Percentiles rank a stretch among this genome's conserved stretches.
These are phyloP conservation scores for Botrytis aclada DNA, from an alignment of 2,329 filamentous ascomycete species.

Conservation along the genomic window DNA sequence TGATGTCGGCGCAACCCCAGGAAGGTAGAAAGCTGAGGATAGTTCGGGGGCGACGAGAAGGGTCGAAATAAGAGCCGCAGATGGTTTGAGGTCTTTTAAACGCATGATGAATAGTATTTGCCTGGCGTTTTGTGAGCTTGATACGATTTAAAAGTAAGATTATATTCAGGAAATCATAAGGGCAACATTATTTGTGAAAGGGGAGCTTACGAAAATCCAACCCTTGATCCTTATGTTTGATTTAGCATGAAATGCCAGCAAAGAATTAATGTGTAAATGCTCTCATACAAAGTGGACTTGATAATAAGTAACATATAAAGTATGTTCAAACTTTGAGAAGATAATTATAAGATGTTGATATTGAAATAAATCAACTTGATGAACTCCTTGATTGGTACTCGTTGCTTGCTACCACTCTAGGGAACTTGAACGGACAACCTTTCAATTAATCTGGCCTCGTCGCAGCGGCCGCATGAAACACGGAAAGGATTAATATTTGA, in stretches of 20 bases:
- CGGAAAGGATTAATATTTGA: conserved; percentile 21
- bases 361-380: conserved; percentile 6
- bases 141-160: background rate
- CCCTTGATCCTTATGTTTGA: background rate
- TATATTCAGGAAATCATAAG: background rate
- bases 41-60: conserved; percentile 51
- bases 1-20: conserved; percentile 89
- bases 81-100: conserved; percentile 34
- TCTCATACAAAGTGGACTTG: background rate
- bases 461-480: conserved; percentile 7
- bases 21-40: conserved; percentile 83
- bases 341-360: background rate
- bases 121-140: background rate
- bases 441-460: conserved; percentile 12
- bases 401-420: background rate
- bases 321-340: background rate
- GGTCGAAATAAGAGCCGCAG: conserved; percentile 49
- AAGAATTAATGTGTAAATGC: background rate
- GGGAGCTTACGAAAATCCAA: conserved; percentile 17
- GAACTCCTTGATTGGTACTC: background rate
- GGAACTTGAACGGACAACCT: background rate
- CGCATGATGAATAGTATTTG: conserved; percentile 32
- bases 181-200: conserved; percentile 1
- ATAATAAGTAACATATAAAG: background rate
- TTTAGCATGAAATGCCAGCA: conserved; percentile 12